Evolutionary conservation across 345 rosid genomes (phyloP), one percentile per base, ranked within the genome.

Genomic region (Pugionium dolabratum): DNA sequence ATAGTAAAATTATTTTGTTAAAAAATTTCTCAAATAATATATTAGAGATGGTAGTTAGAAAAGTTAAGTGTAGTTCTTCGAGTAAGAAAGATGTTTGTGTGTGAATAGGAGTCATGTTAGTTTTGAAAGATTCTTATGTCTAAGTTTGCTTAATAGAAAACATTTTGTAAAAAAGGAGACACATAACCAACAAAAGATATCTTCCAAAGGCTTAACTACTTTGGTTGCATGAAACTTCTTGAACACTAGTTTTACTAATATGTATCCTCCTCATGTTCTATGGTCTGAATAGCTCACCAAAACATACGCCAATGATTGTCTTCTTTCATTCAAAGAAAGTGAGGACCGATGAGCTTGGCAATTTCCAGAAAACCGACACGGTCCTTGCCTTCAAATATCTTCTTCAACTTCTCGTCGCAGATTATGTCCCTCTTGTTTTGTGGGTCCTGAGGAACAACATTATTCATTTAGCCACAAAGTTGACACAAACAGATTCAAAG

Each of bases 371-470:
- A 90, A 28, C 96, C 96, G 1, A 94, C 91, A 4, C 77, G 83
- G 41, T 94, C 97, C 66, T 70, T 83, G 60, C 87, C 92, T 18
- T 58, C 85, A 48, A 94, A 90, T 59, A 94, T 83, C 85, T 84
- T 94, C 92, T 94, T 94, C 82, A 94, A 81, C 84, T 90, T 94
- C 80, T 94, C 97, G 30, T 94, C 96, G 40, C 97, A 90, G n/a
- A 85, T 34, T 53, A 94, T 85, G 58, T 80, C 54, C 86, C 75
- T 88, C 86, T 88, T 94, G 86, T 94, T 66, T 37, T 82, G 62
- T 3, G 97, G 97, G 63, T 94, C 96, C 99, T 94, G 58, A 1
- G 55, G 57, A 72, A 42, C 39, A 18, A 45, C 40, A 55, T 33
- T 57, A 54, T 51, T 40, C 48, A 39, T n/a, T 67, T 27, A 37